phyloP scores from a whole-genome alignment of 805 yeast species.

The Lipomyces yamadae region DNA sequence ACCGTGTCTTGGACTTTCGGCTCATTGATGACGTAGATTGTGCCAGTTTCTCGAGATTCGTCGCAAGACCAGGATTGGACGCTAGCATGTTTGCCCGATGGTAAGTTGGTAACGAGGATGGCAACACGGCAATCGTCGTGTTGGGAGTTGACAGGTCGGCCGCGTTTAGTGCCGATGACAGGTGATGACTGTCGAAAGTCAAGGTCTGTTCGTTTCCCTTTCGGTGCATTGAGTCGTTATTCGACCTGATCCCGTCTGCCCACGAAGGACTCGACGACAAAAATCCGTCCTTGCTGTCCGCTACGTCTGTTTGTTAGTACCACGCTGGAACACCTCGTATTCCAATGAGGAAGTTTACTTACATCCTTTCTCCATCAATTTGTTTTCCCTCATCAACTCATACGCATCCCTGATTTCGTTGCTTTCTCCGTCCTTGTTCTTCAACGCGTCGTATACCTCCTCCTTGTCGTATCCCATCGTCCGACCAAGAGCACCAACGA shows the following conservation, averaged over 20 bases:
- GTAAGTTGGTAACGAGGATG: slow-evolving; percentile 91
- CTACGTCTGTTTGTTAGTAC: slow-evolving; percentile 1
- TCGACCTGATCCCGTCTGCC: slow-evolving; percentile 32
- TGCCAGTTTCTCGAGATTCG: slow-evolving; percentile 48
- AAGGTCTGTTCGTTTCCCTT: slow-evolving; percentile 47
- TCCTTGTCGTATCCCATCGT: slow-evolving; percentile 90
- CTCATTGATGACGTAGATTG: slow-evolving; percentile 52
- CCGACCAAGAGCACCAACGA: slow-evolving; percentile 70
- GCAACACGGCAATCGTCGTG: slow-evolving; percentile 88
- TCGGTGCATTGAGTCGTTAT: slow-evolving; percentile 31
- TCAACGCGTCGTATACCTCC: slow-evolving; percentile 75
- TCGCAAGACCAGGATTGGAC: slow-evolving; percentile 33
- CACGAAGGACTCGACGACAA: slow-evolving; percentile 63
- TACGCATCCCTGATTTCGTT: slow-evolving; percentile 84
- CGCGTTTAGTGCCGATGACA: slow-evolving; percentile 44
- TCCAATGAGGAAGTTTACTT: background rate
- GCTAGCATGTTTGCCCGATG: slow-evolving; percentile 85
- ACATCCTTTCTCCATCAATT: slow-evolving; percentile 67
- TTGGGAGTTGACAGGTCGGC: slow-evolving; percentile 54
- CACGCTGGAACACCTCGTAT: no score
- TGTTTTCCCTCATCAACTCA: slow-evolving; percentile 78
- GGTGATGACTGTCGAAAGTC: slow-evolving; percentile 48
- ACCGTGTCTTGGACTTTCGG: slow-evolving; percentile 89
- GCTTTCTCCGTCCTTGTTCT: slow-evolving; percentile 54
- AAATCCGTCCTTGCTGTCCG: slow-evolving; percentile 54